Base-by-base conservation (phyloP, 208 protist species). In the Trichomonas vaginalis region DNA sequence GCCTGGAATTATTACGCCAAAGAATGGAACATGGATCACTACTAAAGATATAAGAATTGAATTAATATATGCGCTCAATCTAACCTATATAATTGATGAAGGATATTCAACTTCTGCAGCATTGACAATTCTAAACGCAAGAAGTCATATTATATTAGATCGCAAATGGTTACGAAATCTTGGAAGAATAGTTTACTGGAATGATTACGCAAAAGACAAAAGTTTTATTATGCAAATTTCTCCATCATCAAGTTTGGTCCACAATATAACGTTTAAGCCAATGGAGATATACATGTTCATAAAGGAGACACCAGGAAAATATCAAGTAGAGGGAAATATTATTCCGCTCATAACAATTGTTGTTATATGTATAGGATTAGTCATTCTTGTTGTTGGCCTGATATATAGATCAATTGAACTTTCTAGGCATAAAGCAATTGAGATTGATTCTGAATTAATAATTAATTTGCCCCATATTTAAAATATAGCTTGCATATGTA, bases 61-160 rank as follows among this genome's bases (percentile, higher is more conserved):
- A 39, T 9, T 92, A 6, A 9, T 39, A 35, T 92, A 45, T 17
- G 45, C 45, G 10, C 17, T 92, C 6, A 35, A 92, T 39, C 17
- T 92, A 2, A 32, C 23, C 39, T 17, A 39, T 47, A 51, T 92
- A 39, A 21, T 47, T 0, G 86, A 92, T 51, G 86, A 92, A 51
- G 86, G 86, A 92, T 92, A 92, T 92, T 92, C 86, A 27, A 92
- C 86, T 17, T 92, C 86, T 39, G 86, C 37, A 8, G 42, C 40
- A 15, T 39, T 92, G 6, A 45, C 45, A 21, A 92, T 92, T 39
- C 42, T 92, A 39, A 51, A 40, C 15, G 0, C 56, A 70, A n/a
- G 1, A 3, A 70, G 56, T 27, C 17, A 70, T n/a, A 27, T 70
- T 27, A 70, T 70, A 12, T 27, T 70, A 27, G 56, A 70, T 27